Conservation (phyloP, 805 yeast species). For the Candida succiphila region DNA sequence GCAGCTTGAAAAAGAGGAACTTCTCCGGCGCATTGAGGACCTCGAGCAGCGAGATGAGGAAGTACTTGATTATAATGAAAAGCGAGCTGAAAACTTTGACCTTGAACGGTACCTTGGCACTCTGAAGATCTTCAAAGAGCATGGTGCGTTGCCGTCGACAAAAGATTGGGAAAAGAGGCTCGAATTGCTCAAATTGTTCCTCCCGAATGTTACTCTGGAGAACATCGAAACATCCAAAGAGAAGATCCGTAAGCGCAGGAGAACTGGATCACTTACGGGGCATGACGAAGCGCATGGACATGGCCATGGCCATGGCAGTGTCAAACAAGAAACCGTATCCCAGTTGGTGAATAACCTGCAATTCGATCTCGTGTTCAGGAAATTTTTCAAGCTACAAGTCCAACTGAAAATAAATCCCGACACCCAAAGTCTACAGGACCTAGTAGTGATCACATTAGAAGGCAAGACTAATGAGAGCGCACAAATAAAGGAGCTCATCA, state of each 20-base stretch:
- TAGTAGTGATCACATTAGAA: slow-evolving; percentile 5
- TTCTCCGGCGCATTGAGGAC: too few relatives aligned
- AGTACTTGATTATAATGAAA: slow-evolving; percentile 3
- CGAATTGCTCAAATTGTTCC: slow-evolving; percentile 12
- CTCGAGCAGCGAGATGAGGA: slow-evolving; percentile 5
- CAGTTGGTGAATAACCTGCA: background rate
- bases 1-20: too few relatives aligned
- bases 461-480: slow-evolving; percentile 7
- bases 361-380: background rate
- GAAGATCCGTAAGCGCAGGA: background rate
- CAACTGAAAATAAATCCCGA: slow-evolving; percentile 4
- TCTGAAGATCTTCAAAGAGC: slow-evolving; percentile 7
- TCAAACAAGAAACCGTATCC: background rate
- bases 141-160: slow-evolving; percentile 19
- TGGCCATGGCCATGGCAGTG: too few relatives aligned
- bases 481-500: slow-evolving; percentile 8
- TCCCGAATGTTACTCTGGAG: slow-evolving; percentile 16
- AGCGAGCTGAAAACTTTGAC: background rate
- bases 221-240: slow-evolving; percentile 1
- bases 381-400: slow-evolving; percentile 8
- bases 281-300: background rate
- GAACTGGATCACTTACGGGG: background rate
- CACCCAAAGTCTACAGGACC: slow-evolving; percentile 5
- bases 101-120: slow-evolving; percentile 9
- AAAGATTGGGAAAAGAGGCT: slow-evolving; percentile 15